Conservation (phyloP, 495 filamentous ascomycete species). For the Cladorrhinum samala region DNA sequence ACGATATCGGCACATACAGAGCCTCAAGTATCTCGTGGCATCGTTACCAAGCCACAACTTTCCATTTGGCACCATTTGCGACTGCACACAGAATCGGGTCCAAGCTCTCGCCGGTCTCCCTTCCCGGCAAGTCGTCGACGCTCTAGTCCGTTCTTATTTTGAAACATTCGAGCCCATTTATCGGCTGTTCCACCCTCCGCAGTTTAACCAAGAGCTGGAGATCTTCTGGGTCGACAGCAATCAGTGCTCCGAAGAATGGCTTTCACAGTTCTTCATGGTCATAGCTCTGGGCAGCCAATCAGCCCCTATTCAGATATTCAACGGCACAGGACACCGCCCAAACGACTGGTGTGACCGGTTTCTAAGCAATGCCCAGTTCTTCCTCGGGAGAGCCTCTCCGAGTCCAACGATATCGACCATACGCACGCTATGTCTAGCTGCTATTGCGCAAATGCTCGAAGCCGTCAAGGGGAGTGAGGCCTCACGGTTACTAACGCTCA, state of each 20-base stretch:
- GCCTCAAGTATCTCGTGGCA: conserved; percentile 17
- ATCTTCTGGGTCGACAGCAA: conserved; percentile 19
- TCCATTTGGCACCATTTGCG: conserved; percentile 17
- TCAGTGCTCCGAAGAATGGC: conserved; percentile 18
- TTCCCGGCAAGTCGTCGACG: conserved; percentile 15
- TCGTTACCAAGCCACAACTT: conserved; percentile 16
- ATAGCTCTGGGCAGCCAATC: conserved; percentile 19
- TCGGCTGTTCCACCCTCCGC: conserved; percentile 14
- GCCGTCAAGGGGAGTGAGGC: conserved; percentile 16
- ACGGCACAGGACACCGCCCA: conserved; percentile 10
- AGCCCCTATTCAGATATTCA: conserved; percentile 11
- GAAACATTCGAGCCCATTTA: conserved; percentile 22
- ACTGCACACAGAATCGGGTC: conserved; percentile 6
- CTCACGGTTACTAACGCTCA: conserved; percentile 16
- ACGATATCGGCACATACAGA: conserved; percentile 16
- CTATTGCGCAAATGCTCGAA: conserved; percentile 20
- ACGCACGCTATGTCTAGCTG: conserved; percentile 18
- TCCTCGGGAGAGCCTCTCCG: conserved; percentile 13
- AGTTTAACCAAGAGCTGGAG: conserved; percentile 18
- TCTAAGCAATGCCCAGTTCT: conserved; percentile 20
- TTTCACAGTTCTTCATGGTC: conserved; percentile 25
- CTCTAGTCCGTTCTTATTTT: conserved; percentile 23
- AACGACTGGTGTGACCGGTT: conserved; percentile 20
- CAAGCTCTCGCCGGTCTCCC: conserved; percentile 21
- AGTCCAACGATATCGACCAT: conserved; percentile 17